Conservation (phyloP, 176 grass and related monocot species). For the Avena atlantica region DNA sequence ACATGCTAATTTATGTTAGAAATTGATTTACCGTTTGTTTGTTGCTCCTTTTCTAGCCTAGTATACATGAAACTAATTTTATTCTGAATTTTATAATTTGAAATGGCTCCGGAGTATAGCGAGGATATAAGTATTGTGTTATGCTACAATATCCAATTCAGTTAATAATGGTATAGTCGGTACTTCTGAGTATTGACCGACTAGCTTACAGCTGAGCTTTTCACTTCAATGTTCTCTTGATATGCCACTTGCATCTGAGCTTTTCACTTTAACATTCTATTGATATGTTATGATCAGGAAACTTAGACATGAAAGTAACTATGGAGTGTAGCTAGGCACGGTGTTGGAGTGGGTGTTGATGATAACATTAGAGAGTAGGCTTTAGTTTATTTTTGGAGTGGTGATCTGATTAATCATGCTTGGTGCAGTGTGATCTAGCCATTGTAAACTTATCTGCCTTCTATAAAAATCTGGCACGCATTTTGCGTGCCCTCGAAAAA, state of each 20-base stretch:
- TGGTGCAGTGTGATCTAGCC: too few relatives aligned
- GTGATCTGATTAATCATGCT: too few relatives aligned
- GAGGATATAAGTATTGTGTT: not conserved
- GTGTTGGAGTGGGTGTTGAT: too few relatives aligned
- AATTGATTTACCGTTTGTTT: conserved; percentile 13
- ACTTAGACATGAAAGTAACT: too few relatives aligned
- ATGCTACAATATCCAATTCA: not conserved
- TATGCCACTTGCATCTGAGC: too few relatives aligned
- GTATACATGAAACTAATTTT: not conserved
- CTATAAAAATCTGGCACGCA: too few relatives aligned
- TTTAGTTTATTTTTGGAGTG: too few relatives aligned
- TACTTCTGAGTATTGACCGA: conserved; percentile 6
- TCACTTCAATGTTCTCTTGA: conserved; percentile 27
- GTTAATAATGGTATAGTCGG: not conserved
- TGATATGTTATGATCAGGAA: conserved; percentile 1
- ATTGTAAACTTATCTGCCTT: too few relatives aligned
- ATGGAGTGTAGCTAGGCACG: too few relatives aligned
- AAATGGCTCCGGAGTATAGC: conserved; percentile 24
- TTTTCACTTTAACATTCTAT: too few relatives aligned
- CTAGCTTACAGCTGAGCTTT: conserved; percentile 22
- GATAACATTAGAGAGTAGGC: too few relatives aligned
- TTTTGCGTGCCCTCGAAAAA: too few relatives aligned
- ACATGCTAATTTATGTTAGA: conserved; percentile 30
- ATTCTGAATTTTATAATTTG: conserved; percentile 17
- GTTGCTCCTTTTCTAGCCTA: conserved; percentile 29